These are phyloP conservation scores for Helichrysum umbraculigerum DNA, from an alignment of 129 eudicot genomes.

Conservation along the genomic window DNA sequence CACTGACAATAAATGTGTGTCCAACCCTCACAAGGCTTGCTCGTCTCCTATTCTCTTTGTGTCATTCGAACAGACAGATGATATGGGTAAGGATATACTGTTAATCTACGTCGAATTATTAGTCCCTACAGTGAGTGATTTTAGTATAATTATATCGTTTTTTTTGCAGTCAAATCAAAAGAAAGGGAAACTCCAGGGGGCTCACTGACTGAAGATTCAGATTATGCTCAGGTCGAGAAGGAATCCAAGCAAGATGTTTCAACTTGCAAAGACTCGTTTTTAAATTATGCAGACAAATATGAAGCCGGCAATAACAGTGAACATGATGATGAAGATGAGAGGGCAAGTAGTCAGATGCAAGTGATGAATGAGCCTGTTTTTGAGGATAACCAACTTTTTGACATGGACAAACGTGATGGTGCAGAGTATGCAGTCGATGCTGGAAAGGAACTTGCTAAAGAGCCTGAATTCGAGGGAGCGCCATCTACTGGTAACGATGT, in stretches of 20 bases:
- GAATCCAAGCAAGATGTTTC: background rate
- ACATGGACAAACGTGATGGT: background rate
- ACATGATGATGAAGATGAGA: background rate
- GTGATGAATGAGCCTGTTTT: constrained; percentile 7
- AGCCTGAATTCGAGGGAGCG: background rate
- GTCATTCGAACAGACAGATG: constrained; percentile 15
- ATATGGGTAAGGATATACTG: constrained; percentile 24
- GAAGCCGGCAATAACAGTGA: background rate
- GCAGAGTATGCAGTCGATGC: background rate
- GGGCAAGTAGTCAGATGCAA: background rate
- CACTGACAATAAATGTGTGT: constrained; percentile 1
- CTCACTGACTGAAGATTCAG: background rate
- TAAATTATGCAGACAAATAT: background rate
- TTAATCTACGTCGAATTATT: constrained; percentile 3
- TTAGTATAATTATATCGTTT: background rate
- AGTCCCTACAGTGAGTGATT: background rate
- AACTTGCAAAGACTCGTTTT: background rate
- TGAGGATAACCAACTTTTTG: background rate
- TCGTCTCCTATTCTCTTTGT: constrained; percentile 13
- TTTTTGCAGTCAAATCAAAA: constrained; percentile 31
- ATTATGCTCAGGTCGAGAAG: background rate
- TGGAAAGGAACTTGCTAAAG: background rate
- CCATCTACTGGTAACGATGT: background rate
- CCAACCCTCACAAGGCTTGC: background rate
- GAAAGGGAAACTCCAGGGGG: constrained; percentile 21